Evolutionary conservation across 768 basidiomycete species (phyloP).

Genomic region (Termitomyces titanicus): DNA sequence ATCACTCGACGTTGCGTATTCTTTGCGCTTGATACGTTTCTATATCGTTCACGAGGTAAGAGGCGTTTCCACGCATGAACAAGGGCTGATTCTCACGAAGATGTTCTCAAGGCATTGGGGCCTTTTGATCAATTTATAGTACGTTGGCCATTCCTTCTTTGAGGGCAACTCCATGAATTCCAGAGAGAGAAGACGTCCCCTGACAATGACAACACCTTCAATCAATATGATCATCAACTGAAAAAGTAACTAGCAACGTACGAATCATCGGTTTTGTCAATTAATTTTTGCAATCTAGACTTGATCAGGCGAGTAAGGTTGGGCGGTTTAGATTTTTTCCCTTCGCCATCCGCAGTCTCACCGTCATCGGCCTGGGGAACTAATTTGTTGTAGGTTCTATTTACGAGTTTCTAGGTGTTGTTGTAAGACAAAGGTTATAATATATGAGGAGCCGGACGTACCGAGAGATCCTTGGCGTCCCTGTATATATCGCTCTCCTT

Average conservation of each 20-base stretch:
- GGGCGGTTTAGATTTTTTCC: slow-evolving; percentile 54
- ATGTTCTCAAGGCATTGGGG: slow-evolving; percentile 79
- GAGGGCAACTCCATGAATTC: slow-evolving; percentile 86
- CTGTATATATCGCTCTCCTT: slow-evolving; percentile 75
- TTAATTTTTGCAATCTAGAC: slow-evolving; percentile 64
- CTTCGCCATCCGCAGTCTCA: slow-evolving; percentile 36
- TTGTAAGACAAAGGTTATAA: slow-evolving; percentile 3
- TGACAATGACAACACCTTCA: slow-evolving; percentile 21
- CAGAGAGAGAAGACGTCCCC: slow-evolving; percentile 62
- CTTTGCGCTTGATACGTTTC: slow-evolving; percentile 80
- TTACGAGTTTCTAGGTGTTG: slow-evolving; percentile 42
- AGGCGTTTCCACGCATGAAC: neutral
- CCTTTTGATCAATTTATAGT: slow-evolving; percentile 76
- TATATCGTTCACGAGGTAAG: slow-evolving; percentile 23
- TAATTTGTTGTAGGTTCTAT: slow-evolving; percentile 46
- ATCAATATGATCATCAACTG: neutral
- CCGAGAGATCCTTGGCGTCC: slow-evolving; percentile 80
- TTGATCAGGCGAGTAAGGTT: slow-evolving; percentile 68
- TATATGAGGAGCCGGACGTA: slow-evolving; percentile 31
- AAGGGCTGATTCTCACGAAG: slow-evolving; percentile 47
- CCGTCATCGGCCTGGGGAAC: slow-evolving; percentile 37
- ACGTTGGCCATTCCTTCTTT: slow-evolving; percentile 73
- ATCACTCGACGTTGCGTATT: slow-evolving; percentile 61
- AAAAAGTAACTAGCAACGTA: slow-evolving; percentile 32
- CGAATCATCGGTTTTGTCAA: slow-evolving; percentile 69